Percentiles rank a stretch among this genome's conserved stretches.
These are phyloP conservation scores for Oidiodendron maius DNA, from an alignment of 495 filamentous ascomycete species.

Conservation along the genomic window DNA sequence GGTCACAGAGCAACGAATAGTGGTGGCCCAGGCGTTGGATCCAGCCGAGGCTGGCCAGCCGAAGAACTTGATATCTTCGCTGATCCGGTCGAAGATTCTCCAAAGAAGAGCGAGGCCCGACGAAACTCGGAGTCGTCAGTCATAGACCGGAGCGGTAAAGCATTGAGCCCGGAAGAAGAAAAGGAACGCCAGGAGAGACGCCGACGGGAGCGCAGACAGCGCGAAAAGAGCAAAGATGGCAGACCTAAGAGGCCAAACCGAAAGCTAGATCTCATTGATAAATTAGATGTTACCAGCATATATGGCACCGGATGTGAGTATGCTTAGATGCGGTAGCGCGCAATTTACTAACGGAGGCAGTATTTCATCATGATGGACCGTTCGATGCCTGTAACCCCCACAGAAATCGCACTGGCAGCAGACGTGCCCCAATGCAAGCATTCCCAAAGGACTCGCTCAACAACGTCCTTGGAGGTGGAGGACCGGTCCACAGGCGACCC, in stretches of 20 bases:
- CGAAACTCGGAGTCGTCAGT: constrained; percentile 92
- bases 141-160: constrained; percentile 51
- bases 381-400: constrained; percentile 97
- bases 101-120: constrained; percentile 39
- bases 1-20: constrained; percentile 30
- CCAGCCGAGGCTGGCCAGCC: constrained; percentile 25
- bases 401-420: constrained; percentile 79
- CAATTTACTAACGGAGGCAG: constrained; percentile 35
- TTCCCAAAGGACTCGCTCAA: constrained; percentile 90
- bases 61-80: constrained; percentile 53
- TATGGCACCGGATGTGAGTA: constrained; percentile 86
- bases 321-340: not conserved
- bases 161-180: constrained; percentile 67
- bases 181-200: constrained; percentile 64
- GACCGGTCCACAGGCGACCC: constrained; percentile 74
- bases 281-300: constrained; percentile 94
- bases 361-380: constrained; percentile 98
- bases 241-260: constrained; percentile 50
- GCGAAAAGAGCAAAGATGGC: constrained; percentile 46
- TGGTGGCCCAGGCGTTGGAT: constrained; percentile 2
- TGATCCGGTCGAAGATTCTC: constrained; percentile 36
- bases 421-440: constrained; percentile 90
- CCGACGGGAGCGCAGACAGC: constrained; percentile 52
- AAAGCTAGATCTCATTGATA: constrained; percentile 90
- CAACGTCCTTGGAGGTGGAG: constrained; percentile 84